Base-by-base conservation (phyloP, 352 stramenopile genomes). In the Globisporangium camurandrum region DNA sequence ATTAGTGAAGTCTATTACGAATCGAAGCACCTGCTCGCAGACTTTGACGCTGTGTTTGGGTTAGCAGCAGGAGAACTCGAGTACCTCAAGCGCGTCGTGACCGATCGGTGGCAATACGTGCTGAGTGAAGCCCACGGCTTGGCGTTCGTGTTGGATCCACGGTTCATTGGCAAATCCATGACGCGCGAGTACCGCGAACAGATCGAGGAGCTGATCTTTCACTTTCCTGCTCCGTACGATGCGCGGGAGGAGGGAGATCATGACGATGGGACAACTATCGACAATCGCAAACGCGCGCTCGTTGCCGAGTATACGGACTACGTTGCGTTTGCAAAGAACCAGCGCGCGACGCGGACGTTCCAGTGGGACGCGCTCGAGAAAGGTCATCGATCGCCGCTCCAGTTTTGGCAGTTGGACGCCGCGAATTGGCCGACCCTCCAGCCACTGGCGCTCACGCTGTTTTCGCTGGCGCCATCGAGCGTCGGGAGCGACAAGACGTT, bases 281-380 rank as follows among this genome's bases (percentile, higher is more conserved):
- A 89, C 53, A 71, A 88, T 24, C 75, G 77, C 19, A 87, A 75
- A 46, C 66, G 69, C 55, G 74, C 74, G 2, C 86, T 92, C 54
- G 67, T 67, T 46, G 65, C 70, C 2, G 80, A 92, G 46, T 92
- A 89, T 59, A 78, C 64, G 6, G 77, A 88, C 42, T 92, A 89
- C 33, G 75, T 89, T 19, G 77, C 84, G 26, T 89, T 87, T 54
- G 77, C 80, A 43, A 92, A 88, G 61, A 88, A 81, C 53, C 77
- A 92, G 54, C 73, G 77, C 44, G 71, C 71, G 27, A 91, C 84
- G 41, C 69, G 78, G 33, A 88, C 77, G 28, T 88, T 86, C 66
- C 88, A 88, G 62, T 89, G 77, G 75, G 80, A 92, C 49, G 86
- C 88, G 80, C 62, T 88, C 24, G 77, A 92, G 46, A 92, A 92